Percentiles rank a stretch among this genome's conserved stretches.
These are phyloP conservation scores for Vaccinium corymbosum DNA, from an alignment of 148 eudicot species.

Conservation along the genomic window DNA sequence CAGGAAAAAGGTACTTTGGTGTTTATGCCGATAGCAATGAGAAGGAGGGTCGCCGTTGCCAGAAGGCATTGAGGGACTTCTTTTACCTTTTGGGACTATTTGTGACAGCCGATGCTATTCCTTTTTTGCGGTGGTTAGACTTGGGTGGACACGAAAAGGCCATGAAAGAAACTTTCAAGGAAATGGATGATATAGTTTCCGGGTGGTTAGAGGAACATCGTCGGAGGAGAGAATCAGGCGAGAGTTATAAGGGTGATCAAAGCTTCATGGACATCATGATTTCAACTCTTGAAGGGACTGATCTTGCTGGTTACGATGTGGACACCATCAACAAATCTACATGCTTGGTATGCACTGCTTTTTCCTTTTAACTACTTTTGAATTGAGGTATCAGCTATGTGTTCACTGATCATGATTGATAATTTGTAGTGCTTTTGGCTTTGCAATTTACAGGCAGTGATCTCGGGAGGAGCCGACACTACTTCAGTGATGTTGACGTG, in stretches of 20 bases:
- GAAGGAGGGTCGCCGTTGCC: background rate
- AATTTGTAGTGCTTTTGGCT: background rate
- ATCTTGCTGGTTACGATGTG: background rate
- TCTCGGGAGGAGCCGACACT: constrained; percentile 29
- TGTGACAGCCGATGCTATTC: background rate
- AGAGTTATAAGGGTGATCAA: background rate
- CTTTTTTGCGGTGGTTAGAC: constrained; percentile 21
- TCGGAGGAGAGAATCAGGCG: background rate
- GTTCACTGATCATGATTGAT: too few species aligned
- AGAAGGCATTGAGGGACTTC: background rate
- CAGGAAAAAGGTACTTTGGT: background rate
- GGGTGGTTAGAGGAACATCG: constrained; percentile 14
- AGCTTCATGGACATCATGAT: constrained; percentile 20
- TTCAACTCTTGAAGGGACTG: background rate
- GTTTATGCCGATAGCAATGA: background rate
- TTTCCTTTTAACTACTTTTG: too few species aligned
- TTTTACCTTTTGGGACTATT: background rate
- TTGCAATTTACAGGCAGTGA: constrained; percentile 17
- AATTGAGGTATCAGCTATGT: too few species aligned
- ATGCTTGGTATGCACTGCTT: constrained; percentile 5
- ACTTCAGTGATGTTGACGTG: constrained; percentile 27
- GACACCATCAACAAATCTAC: constrained; percentile 12
- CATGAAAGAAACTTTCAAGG: constrained; percentile 13
- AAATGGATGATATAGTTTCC: background rate
- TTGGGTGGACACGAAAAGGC: constrained; percentile 22